Evolutionary conservation across 306 rosid species (phyloP).

Genomic region (Clitoria ternatea): DNA sequence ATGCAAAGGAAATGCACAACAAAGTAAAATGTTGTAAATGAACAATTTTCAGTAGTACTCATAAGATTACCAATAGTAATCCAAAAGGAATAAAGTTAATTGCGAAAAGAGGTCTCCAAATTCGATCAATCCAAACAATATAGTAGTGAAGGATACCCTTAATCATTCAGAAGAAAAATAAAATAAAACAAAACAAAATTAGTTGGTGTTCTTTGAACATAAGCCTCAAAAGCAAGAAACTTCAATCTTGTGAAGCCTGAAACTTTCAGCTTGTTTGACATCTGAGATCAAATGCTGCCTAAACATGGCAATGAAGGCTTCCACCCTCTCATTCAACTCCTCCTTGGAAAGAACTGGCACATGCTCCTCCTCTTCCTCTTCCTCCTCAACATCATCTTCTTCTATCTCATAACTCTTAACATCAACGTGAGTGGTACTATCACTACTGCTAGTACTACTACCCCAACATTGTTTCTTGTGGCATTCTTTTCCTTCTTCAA

Average conservation of each 20-base stretch:
- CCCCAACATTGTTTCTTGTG: slow-evolving; percentile 21
- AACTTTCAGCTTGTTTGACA: slow-evolving; percentile 45
- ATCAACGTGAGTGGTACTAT: not conserved
- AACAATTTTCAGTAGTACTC: not conserved
- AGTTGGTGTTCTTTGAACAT: not conserved
- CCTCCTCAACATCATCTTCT: slow-evolving; percentile 23
- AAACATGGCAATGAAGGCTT: slow-evolving; percentile 92
- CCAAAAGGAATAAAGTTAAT: not conserved
- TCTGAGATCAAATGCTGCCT: slow-evolving; percentile 80
- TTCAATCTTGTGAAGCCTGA: slow-evolving; percentile 25
- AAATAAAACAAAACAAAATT: slow-evolving; percentile 19
- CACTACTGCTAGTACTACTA: not conserved
- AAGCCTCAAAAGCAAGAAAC: slow-evolving; percentile 36
- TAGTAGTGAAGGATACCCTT: slow-evolving; percentile 7
- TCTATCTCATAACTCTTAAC: slow-evolving; percentile 24
- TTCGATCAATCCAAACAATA: slow-evolving; percentile 28
- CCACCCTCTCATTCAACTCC: slow-evolving; percentile 86
- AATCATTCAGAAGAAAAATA: slow-evolving; percentile 4
- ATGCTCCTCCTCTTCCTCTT: slow-evolving; percentile 31
- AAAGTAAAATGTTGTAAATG: not conserved
- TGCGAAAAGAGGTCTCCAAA: slow-evolving; percentile 4
- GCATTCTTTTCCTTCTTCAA: slow-evolving; percentile 27
- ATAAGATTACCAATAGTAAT: not conserved
- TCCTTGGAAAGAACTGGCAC: slow-evolving; percentile 58
- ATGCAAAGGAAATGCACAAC: not conserved